Evolutionary conservation across 1,139 yeast genomes (phyloP).

Genomic region (Wickerhamomyces sp.): DNA sequence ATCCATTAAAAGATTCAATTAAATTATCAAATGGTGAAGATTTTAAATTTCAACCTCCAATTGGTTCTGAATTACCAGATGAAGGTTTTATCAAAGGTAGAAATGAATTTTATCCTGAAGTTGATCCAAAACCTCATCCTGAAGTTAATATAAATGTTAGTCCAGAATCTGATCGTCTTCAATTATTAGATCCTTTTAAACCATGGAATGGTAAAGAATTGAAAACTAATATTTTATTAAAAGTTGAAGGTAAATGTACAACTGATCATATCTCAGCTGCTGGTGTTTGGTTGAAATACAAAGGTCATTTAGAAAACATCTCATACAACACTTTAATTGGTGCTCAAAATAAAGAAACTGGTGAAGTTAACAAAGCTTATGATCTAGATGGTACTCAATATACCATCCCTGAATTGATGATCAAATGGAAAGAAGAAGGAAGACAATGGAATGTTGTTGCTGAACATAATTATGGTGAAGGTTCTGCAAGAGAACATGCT

Average conservation of each 20-base stretch:
- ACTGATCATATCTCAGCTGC: conserved; percentile 99
- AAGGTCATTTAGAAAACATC: conserved; percentile 94
- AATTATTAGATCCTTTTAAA: conserved; percentile 80
- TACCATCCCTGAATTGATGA: conserved; percentile 95
- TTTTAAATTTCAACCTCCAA: conserved; percentile 71
- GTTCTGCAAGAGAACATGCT: conserved; percentile 98
- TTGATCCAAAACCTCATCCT: conserved; percentile 68
- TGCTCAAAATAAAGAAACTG: conserved; percentile 94
- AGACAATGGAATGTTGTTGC: conserved; percentile 95
- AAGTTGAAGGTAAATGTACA: conserved; percentile 97
- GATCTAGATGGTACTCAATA: conserved; percentile 77
- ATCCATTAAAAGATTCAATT: conserved; percentile 79
- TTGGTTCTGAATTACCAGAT: conserved; percentile 80
- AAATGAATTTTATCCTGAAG: conserved; percentile 76
- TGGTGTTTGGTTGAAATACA: conserved; percentile 98
- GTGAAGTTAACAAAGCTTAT: conserved; percentile 86
- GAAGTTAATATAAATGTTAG: conserved; percentile 67
- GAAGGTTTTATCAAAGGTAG: conserved; percentile 82
- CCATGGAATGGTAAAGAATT: conserved; percentile 86
- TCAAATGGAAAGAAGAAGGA: conserved; percentile 80
- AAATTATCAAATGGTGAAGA: conserved; percentile 56
- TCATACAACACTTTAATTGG: conserved; percentile 94
- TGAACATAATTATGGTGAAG: conserved; percentile 98
- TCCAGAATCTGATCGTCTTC: conserved; percentile 76
- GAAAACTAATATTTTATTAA: conserved; percentile 67